These are phyloP conservation scores for Balansia obtecta DNA, from an alignment of 2,329 filamentous ascomycete species.

Conservation along the genomic window DNA sequence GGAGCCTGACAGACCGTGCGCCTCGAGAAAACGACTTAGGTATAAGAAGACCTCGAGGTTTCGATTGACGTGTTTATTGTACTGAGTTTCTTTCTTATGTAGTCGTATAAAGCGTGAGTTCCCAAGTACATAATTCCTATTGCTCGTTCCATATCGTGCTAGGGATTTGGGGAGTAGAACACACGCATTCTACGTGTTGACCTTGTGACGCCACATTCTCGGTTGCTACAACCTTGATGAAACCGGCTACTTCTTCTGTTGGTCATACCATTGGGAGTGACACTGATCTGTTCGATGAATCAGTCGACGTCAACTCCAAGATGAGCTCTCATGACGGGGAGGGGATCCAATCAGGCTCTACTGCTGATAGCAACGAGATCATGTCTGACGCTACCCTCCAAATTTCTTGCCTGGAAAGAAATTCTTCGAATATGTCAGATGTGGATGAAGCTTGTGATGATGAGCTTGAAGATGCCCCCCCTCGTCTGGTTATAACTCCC, in stretches of 20 bases:
- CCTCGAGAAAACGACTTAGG: not conserved
- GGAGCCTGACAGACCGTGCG: too few relatives aligned
- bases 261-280: slow-evolving; percentile 3
- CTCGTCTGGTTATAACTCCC: slow-evolving; percentile 24
- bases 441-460: not conserved
- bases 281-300: slow-evolving; percentile 4
- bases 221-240: slow-evolving; percentile 2
- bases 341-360: not conserved
- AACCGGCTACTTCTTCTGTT: slow-evolving; percentile 1
- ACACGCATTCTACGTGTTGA: not conserved
- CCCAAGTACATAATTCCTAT: not conserved
- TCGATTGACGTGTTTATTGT: not conserved
- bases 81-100: not conserved
- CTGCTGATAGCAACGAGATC: slow-evolving; percentile 10
- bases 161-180: not conserved
- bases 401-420: slow-evolving; percentile 1
- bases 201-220: not conserved
- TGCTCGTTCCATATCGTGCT: not conserved
- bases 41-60: not conserved
- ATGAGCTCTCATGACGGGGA: slow-evolving; percentile 3
- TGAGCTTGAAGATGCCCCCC: not conserved
- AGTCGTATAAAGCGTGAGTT: not conserved
- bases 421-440: not conserved
- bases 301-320: not conserved
- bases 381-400: slow-evolving; percentile 7